Base-by-base conservation (phyloP, 345 rosid species). In the Lenwebbia sp. region DNA sequence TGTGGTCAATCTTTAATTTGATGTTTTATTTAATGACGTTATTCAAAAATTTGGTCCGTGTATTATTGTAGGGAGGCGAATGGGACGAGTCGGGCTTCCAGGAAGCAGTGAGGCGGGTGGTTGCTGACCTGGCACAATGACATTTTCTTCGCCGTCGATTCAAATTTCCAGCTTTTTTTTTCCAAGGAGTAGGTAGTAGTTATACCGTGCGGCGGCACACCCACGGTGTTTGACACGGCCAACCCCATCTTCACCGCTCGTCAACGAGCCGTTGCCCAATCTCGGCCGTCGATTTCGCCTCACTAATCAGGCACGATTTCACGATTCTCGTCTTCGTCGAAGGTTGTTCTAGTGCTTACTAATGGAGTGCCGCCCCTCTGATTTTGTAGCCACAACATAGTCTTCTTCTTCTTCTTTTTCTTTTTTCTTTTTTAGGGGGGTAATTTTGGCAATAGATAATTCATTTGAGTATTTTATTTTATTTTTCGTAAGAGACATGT, bases 71-170 rank as follows among this genome's bases (percentile, higher is more conserved):
- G 99, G 95, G 91, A 22, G 83, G 84, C 51, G 98, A 93, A 82
- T 95, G 98, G 95, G 96, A 96, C 92, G 98, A 96, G 88, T 82
- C 94, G 53, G 91, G 90, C 91, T 95, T 95, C 95, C 91, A 84
- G 91, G 98, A 96, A 92, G 98, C 99, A 88, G 92, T 92, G 57
- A 92, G 89, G 90, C 92, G 98, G 84, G 90, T 94, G 15, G 90
- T 94, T 86, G 92, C 92, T 88, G 98, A 96, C 89, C 54, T 95
- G 91, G 90, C 93, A 88, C 94, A 85, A n/a, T 91, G 90, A 93
- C 88, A 82, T 6, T 23, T 56, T 21, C 52, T 50, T 26, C 25
- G 21, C 85, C 49, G 23, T 37, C 44, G 22, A 13, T 25, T 7
- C 23, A 4, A 28, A 10, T 47, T 47, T 47, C 50, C 56, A 83